These are phyloP conservation scores for Ophiostoma fasciatum DNA, from an alignment of 2,329 filamentous ascomycete species.

Conservation along the genomic window DNA sequence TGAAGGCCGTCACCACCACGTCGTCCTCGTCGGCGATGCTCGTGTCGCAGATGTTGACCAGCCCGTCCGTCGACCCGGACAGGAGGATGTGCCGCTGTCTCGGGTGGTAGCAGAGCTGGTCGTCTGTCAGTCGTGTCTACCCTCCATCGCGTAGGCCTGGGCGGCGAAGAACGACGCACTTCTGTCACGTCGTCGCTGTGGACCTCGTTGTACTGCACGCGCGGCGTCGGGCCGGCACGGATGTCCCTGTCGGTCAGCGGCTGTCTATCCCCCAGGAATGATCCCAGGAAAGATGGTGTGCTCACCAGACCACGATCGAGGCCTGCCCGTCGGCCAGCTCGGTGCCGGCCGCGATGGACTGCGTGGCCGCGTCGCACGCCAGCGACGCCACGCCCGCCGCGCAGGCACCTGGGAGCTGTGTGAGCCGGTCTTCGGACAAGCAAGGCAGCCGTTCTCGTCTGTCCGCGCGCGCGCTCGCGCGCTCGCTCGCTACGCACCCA, in stretches of 20 bases:
- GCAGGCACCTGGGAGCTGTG: slow-evolving; percentile 8
- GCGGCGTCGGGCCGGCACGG: slow-evolving; percentile 30
- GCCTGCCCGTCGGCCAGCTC: slow-evolving; percentile 52
- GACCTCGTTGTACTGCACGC: slow-evolving; percentile 44
- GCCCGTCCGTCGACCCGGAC: slow-evolving; percentile 65
- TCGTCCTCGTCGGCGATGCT: slow-evolving; percentile 61
- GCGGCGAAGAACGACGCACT: no score
- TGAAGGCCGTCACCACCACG: slow-evolving; percentile 62
- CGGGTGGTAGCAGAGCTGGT: slow-evolving; percentile 45
- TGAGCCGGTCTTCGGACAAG: no score
- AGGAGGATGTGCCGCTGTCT: slow-evolving; percentile 46
- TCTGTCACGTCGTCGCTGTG: slow-evolving; percentile 56
- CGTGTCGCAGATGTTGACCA: slow-evolving; percentile 64
- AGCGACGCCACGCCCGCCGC: slow-evolving; percentile 41
- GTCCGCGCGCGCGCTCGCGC: no score
- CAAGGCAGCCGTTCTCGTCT: no score
- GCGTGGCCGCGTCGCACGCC: slow-evolving; percentile 40
- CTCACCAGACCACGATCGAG: slow-evolving; percentile 46
- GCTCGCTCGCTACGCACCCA: no score
- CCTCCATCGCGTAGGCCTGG: no score
- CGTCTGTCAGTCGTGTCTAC: no score
- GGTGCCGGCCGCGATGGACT: slow-evolving; percentile 56
- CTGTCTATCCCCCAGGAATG: neutral
- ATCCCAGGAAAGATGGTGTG: neutral
- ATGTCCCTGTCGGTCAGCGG: slow-evolving; percentile 36